Base-by-base conservation (phyloP, 2,329 filamentous ascomycete species). In the Periconia sp. region DNA sequence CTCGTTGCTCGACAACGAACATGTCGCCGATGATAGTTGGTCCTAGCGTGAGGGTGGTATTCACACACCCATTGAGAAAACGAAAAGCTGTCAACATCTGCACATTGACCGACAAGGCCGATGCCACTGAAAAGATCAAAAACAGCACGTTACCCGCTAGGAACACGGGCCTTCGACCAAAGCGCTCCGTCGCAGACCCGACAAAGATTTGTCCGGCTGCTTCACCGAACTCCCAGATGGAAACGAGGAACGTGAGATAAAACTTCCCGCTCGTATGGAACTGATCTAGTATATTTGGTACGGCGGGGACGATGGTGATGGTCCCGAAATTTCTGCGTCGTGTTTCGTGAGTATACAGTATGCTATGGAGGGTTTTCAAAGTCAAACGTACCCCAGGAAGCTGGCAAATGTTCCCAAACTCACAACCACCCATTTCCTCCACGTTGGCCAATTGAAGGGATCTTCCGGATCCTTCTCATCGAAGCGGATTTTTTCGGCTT, bases 201-300 rank as follows among this genome's bases (percentile, higher is more conserved):
- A 85, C 88, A 2, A 89, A 64, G 6, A 88, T 71, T 0, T 85
- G 85, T 33, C 85, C 85, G 51, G 86, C 75, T 35, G 77, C 78
- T 50, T 86, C 86, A 1, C 84, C 85, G 6, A 87, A 61, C n/a
- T 87, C 27, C 18, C 40, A 51, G 18, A 51, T 35, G 11, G 49
- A 40, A 6, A 33, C 41, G 2, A 51, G 17, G 27, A 51, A 51
- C 18, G 51, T 31, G 18, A 33, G 14, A 33, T 43, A 41, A 6
- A 51, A 19, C 5, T 42, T 46, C 19, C 23, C 41, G 23, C 41
- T 51, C 3, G 41, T 46, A 17, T 42, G 45, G 31, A 45, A 31
- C 33, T 45, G 45, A 17, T 41, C 27, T 23, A 8, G 13, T 27
- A 50, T 44, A 23, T 44, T 41, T 23, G 33, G n/a, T 20, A 15